These are phyloP conservation scores for Malania oleifera DNA, from an alignment of 164 flowering plant species.

Conservation along the genomic window DNA sequence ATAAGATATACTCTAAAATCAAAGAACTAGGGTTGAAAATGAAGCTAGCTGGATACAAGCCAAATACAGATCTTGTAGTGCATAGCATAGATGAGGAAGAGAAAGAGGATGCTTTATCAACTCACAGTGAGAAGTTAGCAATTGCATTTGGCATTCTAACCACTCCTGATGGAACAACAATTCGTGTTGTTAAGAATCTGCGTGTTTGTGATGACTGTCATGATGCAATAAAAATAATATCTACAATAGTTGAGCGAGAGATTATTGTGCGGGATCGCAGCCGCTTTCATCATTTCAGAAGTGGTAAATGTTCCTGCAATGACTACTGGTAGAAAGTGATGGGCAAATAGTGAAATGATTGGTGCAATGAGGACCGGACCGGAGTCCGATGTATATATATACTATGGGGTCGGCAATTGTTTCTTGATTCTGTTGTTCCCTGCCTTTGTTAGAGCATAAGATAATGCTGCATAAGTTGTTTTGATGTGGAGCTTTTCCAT, in stretches of 20 bases:
- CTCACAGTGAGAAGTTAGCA: slow-evolving; percentile 44
- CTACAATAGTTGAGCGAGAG: slow-evolving; percentile 31
- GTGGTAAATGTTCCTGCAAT: slow-evolving; percentile 35
- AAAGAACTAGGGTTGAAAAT: slow-evolving; percentile 22
- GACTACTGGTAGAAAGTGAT: slow-evolving; percentile 33
- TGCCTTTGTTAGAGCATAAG: too few relatives aligned
- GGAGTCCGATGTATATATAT: too few relatives aligned
- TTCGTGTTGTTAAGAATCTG: slow-evolving; percentile 24
- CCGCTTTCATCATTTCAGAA: slow-evolving; percentile 35
- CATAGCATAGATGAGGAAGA: slow-evolving; percentile 36
- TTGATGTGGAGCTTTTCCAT: too few relatives aligned
- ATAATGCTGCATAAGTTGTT: too few relatives aligned
- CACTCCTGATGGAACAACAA: slow-evolving; percentile 29
- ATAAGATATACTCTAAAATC: slow-evolving; percentile 22
- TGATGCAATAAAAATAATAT: slow-evolving; percentile 33
- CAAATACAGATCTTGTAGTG: slow-evolving; percentile 28
- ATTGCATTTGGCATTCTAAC: slow-evolving; percentile 43
- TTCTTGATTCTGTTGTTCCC: too few relatives aligned
- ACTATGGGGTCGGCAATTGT: too few relatives aligned
- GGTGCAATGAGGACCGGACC: too few relatives aligned
- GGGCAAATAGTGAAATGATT: neutral
- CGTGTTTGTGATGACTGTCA: slow-evolving; percentile 33
- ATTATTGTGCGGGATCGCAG: slow-evolving; percentile 37
- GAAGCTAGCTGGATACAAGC: slow-evolving; percentile 30
- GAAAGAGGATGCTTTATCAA: slow-evolving; percentile 30